Conservation (phyloP, 306 rosid species). For the Dryas drummondii region DNA sequence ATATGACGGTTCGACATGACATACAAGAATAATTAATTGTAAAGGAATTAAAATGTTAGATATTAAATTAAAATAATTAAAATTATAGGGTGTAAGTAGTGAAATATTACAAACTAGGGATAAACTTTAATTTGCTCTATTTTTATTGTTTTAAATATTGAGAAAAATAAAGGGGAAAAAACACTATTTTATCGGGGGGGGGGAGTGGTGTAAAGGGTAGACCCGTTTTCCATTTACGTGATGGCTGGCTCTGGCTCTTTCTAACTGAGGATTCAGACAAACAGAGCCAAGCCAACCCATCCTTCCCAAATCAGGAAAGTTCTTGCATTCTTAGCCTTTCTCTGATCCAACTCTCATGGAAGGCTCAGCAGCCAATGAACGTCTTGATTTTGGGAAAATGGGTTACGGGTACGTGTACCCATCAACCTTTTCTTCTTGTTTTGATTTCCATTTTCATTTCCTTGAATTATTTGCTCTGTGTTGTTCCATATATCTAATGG, state of each 20-base stretch:
- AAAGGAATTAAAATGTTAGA: too few species aligned
- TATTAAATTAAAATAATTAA: too few species aligned
- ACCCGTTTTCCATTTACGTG: background rate
- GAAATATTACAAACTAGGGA: too few species aligned
- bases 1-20: too few species aligned
- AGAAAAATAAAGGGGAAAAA: background rate
- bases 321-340: constrained; percentile 7
- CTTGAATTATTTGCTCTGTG: background rate
- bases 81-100: too few species aligned
- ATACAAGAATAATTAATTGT: too few species aligned
- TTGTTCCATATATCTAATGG: background rate
- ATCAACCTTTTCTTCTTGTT: background rate
- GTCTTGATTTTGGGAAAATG: constrained; percentile 94
- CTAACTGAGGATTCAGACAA: constrained; percentile 36
- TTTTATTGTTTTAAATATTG: background rate
- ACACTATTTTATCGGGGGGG: constrained; percentile 11
- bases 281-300: constrained; percentile 18
- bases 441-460: background rate
- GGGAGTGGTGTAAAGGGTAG: background rate
- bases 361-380: constrained; percentile 55
- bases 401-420: constrained; percentile 63
- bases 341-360: constrained; percentile 56
- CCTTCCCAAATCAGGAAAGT: constrained; percentile 59
- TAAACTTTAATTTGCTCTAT: background rate
- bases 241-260: constrained; percentile 20